Percentiles rank a stretch among this genome's conserved stretches.
Evolutionary conservation across 176 grass and related monocot genomes (phyloP).

Genomic region (Pharus latifolius): DNA sequence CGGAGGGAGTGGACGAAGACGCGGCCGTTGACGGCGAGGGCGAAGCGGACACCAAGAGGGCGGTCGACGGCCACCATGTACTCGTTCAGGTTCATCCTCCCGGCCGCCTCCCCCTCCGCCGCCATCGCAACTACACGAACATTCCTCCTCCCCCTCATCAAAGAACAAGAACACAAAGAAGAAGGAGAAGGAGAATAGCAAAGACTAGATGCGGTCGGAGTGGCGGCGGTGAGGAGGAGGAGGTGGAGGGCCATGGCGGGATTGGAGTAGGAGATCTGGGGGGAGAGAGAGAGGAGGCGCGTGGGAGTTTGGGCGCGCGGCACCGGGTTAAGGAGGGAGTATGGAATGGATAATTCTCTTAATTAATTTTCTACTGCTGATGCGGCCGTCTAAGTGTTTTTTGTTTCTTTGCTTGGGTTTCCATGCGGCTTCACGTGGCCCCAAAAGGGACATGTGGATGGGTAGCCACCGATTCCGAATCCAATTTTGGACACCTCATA

Average conservation of each 20-base stretch:
- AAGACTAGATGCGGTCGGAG: neutral
- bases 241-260: constrained; percentile 27
- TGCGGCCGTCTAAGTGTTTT: neutral
- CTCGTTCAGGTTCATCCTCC: constrained; percentile 71
- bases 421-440: neutral
- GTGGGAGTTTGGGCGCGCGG: constrained; percentile 2
- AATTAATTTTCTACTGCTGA: too few species aligned
- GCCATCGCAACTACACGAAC: neutral
- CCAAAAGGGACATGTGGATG: too few species aligned
- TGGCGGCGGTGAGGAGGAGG: neutral
- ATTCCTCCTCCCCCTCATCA: neutral
- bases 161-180: neutral
- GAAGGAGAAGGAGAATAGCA: neutral
- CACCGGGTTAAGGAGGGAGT: too few species aligned
- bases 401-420: too few species aligned
- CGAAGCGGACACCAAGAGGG: constrained; percentile 76
- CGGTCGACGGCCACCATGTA: constrained; percentile 88
- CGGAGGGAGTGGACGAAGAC: constrained; percentile 79
- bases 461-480: too few species aligned
- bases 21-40: constrained; percentile 57
- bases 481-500: too few species aligned
- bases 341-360: too few species aligned
- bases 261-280: neutral
- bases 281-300: neutral
- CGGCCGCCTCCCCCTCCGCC: neutral